Evolutionary conservation across 257 asterid genomes (phyloP), one percentile per base, ranked within the genome.

Genomic region (Cruciata laevipes): DNA sequence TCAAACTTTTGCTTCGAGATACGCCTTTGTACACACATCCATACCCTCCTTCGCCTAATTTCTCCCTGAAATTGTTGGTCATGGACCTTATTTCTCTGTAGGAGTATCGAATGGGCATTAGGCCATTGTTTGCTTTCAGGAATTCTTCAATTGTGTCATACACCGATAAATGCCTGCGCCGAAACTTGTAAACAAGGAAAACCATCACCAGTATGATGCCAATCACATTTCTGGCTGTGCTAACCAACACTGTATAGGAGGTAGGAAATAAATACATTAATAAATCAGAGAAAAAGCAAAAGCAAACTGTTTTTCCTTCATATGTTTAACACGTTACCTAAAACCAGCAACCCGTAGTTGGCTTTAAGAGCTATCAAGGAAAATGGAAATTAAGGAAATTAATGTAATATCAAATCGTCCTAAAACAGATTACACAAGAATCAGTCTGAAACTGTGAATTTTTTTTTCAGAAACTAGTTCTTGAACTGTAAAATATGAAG

Each of bases 131-230:
- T 27, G 24, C 6, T 7, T 57, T 65, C 32, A 74, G 63, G 31
- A 69, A 74, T 10, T 8, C 55, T 70, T 74, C 74, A 23, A 74
- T 55, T 51, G n/a, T 20, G 32, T 74, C 71, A 32, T 40, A 8
- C 37, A 59, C 31, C 8, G 63, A 59, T 8, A 64, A 52, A 66
- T 69, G 75, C 68, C 75, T 63, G n/a, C 75, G 42, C 31, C 20
- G 27, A 12, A 62, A 58, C 14, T 65, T 7, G n/a, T 18, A 23
- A 1, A 60, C 30, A 40, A 75, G 56, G 31, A 64, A 65, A 1
- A 21, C 30, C 7, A 62, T 32, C 44, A 62, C 6, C 25, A 72
- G 32, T 1, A n/a, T 18, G 3, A 52, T 33, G 7, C 70, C 57
- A 27, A 67, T 30, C 0, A 21, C 16, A 51, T 30, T 5, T 73